Evolutionary conservation across 2,329 filamentous ascomycete genomes (phyloP), one percentile per base, ranked within the genome.

Genomic region (Trichoderma harzianum): DNA sequence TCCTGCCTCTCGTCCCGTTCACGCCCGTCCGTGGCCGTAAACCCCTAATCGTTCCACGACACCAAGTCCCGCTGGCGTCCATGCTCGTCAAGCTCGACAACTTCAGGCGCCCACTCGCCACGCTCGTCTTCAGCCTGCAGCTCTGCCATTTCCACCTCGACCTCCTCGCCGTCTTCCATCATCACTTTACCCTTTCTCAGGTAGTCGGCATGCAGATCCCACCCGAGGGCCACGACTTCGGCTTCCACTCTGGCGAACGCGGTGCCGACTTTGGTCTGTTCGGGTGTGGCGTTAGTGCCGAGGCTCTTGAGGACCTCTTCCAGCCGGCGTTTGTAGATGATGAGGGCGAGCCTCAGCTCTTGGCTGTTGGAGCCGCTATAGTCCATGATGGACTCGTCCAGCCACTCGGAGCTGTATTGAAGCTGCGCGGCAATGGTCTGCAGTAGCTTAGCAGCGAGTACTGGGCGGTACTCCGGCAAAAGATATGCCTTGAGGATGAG

Each of bases 121-220:
- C 81, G 82, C 78, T 86, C 84, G 70, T 88, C 87, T 73, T 88
- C 87, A 1, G 83, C 85, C 72, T 87, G 84, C 51, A 88, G 82
- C 60, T 88, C 86, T 2, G 81, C 80, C 67, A 86, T 78, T 76
- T 86, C 84, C 3, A 84, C 77, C 67, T 85, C 82, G 0, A 87
- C 81, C 73, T 85, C 76, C 78, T 88, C 83, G 30, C 86, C 85
- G 74, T 88, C 86, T 72, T 88, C 86, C 63, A 87, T 80, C 80
- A 84, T 86, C 30, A 86, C 77, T 68, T 80, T 83, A 2, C 86
- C 86, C 24, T 80, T 80, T 5, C 85, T 81, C 7, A 87, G 76
- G 73, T 86, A 87, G 71, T 86, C 82, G 8, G 81, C 84, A 18
- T 83, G 77, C 14, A 91, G 78, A 69, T 90, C 87, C 89, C 89